Conservation (phyloP, 805 yeast genomes). For the Candida ipomoeae region DNA sequence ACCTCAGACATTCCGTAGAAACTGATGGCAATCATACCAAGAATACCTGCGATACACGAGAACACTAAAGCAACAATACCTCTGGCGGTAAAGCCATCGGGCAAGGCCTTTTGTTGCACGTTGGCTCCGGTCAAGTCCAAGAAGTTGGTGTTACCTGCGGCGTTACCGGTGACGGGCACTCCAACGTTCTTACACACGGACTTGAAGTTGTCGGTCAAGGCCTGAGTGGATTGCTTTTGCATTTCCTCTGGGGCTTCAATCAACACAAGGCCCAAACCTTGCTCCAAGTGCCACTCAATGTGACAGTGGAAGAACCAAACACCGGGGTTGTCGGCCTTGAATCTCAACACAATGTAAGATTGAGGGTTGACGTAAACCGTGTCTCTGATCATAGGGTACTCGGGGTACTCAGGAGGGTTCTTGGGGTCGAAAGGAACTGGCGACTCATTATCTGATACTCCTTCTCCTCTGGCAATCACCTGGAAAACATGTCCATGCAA, state of each 20-base stretch:
- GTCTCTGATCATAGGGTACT: slow-evolving; percentile 82
- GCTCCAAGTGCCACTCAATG: slow-evolving; percentile 96
- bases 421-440: slow-evolving; percentile 57
- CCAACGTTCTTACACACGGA: slow-evolving; percentile 57
- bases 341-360: slow-evolving; percentile 81
- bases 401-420: slow-evolving; percentile 47
- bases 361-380: slow-evolving; percentile 73
- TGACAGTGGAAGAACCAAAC: slow-evolving; percentile 99
- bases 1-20: slow-evolving; percentile 85
- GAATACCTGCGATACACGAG: slow-evolving; percentile 78
- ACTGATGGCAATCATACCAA: slow-evolving; percentile 75
- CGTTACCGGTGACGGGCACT: slow-evolving; percentile 66
- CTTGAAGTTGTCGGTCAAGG: slow-evolving; percentile 56
- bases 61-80: slow-evolving; percentile 94
- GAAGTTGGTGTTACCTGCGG: slow-evolving; percentile 76
- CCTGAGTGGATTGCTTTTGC: slow-evolving; percentile 48
- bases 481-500: slow-evolving; percentile 94
- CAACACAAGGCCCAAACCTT: slow-evolving; percentile 79
- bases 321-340: slow-evolving; percentile 93
- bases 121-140: slow-evolving; percentile 72
- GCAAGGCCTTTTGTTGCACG: slow-evolving; percentile 62
- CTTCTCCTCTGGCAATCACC: slow-evolving; percentile 66
- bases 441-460: slow-evolving; percentile 48
- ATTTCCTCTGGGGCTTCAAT: slow-evolving; percentile 80
- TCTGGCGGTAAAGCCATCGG: slow-evolving; percentile 87